Evolutionary conservation across 1,139 yeast species (phyloP), one percentile per base, ranked within the genome.

Genomic region (Candida sp.): DNA sequence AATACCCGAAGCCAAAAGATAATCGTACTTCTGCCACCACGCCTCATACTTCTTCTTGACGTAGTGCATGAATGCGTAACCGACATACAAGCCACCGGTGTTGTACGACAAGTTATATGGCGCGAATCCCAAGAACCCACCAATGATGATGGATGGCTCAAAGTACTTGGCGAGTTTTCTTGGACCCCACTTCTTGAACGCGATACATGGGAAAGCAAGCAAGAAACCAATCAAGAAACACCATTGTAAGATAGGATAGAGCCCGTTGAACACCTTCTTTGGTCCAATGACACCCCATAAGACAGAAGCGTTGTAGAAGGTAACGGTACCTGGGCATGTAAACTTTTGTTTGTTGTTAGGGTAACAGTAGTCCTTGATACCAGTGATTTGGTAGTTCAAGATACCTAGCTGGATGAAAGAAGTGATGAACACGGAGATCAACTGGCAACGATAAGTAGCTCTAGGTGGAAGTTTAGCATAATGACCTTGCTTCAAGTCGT

Each of bases 1-100:
- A 43, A 85, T 65, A 3, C 83, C 88, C 53, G 83, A 76, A 12
- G 86, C 75, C 35, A 85, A 67, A 8, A 86, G 78, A 62, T 85
- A 86, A 60, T 82, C 84, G 67, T 85, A 86, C 64, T 81, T 83
- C 54, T 81, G 85, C 86, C 88, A 85, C 86, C 88, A 81, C 27
- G 74, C 67, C 23, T 72, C 58, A 59, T 78, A 81, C 54, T 80
- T 73, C 57, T 69, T 74, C 57, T 77, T 81, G 58, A 84, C 67
- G 62, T 73, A 69, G 60, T 75, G 73, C 83, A 83, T 85, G 69
- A 85, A 85, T 31, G 72, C 58, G 51, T 68, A 75, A 9, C 83
- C 73, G 30, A 79, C 62, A 53, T 78, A 75, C 47, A 81, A 63
- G 25, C 86, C 85, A 28, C 81, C 80, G 22, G 83, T 77, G 56